These are phyloP conservation scores for Butyriboletus loyo DNA, from an alignment of 768 basidiomycete genomes.

Conservation along the genomic window DNA sequence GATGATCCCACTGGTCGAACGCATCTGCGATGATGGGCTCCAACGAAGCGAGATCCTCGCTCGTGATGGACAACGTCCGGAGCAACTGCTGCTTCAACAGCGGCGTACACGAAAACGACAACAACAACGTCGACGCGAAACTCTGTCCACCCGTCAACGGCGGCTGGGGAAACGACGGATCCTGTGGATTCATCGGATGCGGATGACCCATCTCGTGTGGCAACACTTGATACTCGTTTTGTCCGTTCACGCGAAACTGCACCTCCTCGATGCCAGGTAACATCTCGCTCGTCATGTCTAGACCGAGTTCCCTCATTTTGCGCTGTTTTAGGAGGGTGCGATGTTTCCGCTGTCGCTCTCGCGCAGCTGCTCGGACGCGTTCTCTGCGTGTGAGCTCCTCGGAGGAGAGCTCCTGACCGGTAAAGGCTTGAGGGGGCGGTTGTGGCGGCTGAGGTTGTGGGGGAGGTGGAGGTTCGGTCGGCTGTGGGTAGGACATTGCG, in stretches of 20 bases:
- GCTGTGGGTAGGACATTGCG: conserved; percentile 40
- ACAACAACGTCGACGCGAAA: conserved; percentile 73
- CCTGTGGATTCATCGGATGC: conserved; percentile 40
- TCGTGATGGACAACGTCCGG: conserved; percentile 68
- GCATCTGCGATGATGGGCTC: conserved; percentile 81
- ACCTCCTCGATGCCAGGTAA: conserved; percentile 62
- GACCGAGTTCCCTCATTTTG: conserved; percentile 78
- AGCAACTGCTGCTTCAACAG: conserved; percentile 73
- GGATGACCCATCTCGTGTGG: conserved; percentile 34
- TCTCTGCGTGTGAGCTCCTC: conserved; percentile 70
- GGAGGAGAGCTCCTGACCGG: conserved; percentile 43
- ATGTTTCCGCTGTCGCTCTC: conserved; percentile 82
- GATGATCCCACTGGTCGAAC: conserved; percentile 85
- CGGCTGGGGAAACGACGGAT: conserved; percentile 61
- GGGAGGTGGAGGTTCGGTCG: conserved; percentile 31
- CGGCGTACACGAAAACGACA: conserved; percentile 74
- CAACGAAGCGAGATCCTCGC: conserved; percentile 73
- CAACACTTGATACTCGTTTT: conserved; percentile 39
- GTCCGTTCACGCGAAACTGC: conserved; percentile 55
- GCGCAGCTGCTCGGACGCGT: conserved; percentile 68
- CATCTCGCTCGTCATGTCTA: conserved; percentile 78
- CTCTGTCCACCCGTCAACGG: conserved; percentile 60
- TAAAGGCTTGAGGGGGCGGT: conserved; percentile 21
- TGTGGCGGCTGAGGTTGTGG: conserved; percentile 34
- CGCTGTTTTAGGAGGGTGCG: conserved; percentile 73